Evolutionary conservation across 2,329 filamentous ascomycete species (phyloP).

Genomic region (Exophiala lecanii-corni): DNA sequence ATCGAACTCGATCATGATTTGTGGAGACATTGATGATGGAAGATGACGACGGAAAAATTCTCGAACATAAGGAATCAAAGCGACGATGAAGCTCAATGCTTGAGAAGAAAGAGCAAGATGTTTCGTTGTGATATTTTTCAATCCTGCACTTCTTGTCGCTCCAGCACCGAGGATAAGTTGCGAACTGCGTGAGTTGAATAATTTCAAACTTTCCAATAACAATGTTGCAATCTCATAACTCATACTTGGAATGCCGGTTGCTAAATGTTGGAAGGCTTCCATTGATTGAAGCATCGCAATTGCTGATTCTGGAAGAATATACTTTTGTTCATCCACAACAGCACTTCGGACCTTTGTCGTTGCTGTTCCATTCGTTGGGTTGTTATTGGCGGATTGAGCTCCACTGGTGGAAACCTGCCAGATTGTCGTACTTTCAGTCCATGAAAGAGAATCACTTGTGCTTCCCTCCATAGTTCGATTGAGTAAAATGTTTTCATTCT

Average conservation of each 20-base stretch:
- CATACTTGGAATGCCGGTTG: conserved; percentile 83
- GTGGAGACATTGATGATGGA: conserved; percentile 45
- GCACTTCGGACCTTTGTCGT: conserved; percentile 66
- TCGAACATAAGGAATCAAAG: conserved; percentile 80
- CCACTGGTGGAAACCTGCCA: conserved; percentile 39
- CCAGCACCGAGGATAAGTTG: conserved; percentile 94
- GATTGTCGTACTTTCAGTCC: conserved; percentile 48
- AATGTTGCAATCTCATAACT: conserved; percentile 71
- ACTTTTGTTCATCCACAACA: conserved; percentile 76
- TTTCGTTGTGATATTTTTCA: conserved; percentile 95
- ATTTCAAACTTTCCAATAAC: conserved; percentile 78
- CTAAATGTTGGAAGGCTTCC: conserved; percentile 75
- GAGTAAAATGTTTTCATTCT: conserved; percentile 48
- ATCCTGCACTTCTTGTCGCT: conserved; percentile 77
- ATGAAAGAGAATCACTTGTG: conserved; percentile 53
- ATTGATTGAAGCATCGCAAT: conserved; percentile 76
- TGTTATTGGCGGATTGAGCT: conserved; percentile 22
- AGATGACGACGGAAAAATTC: conserved; percentile 82
- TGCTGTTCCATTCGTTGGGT: conserved; percentile 19
- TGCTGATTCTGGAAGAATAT: conserved; percentile 79
- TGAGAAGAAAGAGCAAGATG: conserved; percentile 90
- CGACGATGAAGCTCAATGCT: conserved; percentile 79
- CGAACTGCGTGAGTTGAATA: conserved; percentile 95
- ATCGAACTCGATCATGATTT: conserved; percentile 75
- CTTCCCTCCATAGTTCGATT: conserved; percentile 55